A percentile compares a stretch with the other conserved stretches of the same genome.
These are phyloP conservation scores for Hirsutella minnesotensis DNA, from an alignment of 2,329 filamentous ascomycete genomes.

Conservation along the genomic window DNA sequence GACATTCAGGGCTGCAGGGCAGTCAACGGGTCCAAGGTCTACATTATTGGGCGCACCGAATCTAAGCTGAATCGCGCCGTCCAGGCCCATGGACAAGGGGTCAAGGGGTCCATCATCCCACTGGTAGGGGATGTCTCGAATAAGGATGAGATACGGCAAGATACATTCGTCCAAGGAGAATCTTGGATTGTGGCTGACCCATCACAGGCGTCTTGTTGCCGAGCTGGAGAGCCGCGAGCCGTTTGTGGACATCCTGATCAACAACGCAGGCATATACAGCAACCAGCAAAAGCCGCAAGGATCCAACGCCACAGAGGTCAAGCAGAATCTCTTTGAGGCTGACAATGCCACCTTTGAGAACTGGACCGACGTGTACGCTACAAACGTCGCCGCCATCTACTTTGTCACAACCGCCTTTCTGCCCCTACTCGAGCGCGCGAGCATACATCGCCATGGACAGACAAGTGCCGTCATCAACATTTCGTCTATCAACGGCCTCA, in stretches of 20 bases:
- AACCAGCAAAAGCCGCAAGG: conserved; percentile 41
- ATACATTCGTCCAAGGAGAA: conserved; percentile 34
- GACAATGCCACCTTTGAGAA: conserved; percentile 47
- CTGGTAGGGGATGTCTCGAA: conserved; percentile 50
- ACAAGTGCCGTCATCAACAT: conserved; percentile 56
- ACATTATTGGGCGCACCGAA: conserved; percentile 55
- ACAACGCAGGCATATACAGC: conserved; percentile 52
- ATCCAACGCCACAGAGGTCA: conserved; percentile 38
- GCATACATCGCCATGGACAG: conserved; percentile 29
- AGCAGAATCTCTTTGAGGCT: conserved; percentile 53
- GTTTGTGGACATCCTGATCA: conserved; percentile 53
- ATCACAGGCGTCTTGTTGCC: neutral
- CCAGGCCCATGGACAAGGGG: conserved; percentile 41
- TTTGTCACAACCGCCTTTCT: conserved; percentile 53
- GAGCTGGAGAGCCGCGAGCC: conserved; percentile 43
- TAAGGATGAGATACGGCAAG: conserved; percentile 42
- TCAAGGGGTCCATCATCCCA: conserved; percentile 43
- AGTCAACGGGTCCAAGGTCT: conserved; percentile 55
- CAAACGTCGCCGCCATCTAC: conserved; percentile 62
- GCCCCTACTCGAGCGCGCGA: conserved; percentile 45
- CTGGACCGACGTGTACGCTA: conserved; percentile 62
- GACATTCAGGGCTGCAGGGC: no score
- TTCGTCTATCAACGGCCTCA: conserved; percentile 51
- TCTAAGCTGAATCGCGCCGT: conserved; percentile 53
- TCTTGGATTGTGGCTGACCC: neutral